Conservation (phyloP, 805 yeast species). For the Ogataea populi-albae region DNA sequence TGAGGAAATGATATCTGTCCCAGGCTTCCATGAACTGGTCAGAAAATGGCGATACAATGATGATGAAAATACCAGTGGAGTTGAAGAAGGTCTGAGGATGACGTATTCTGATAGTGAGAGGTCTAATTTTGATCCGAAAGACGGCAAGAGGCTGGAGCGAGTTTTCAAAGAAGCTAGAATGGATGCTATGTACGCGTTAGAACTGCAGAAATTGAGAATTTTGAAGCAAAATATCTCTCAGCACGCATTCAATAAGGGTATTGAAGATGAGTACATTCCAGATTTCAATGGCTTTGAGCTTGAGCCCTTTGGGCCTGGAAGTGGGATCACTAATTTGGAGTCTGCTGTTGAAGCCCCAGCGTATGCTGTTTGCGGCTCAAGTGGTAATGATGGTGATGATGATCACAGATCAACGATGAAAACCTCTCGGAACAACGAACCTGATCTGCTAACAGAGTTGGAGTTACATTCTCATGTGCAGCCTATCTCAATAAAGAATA, state of each 20-base stretch:
- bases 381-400: conserved; percentile 6
- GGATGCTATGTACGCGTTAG: not conserved
- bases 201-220: not conserved
- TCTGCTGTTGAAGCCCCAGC: not conserved
- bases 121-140: conserved; percentile 49
- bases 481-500: conserved; percentile 27
- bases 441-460: conserved; percentile 13
- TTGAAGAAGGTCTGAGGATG: conserved; percentile 35
- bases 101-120: conserved; percentile 67
- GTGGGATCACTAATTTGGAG: not conserved
- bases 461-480: conserved; percentile 27
- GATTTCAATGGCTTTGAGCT: conserved; percentile 44
- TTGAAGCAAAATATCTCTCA: not conserved
- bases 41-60: conserved; percentile 8
- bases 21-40: conserved; percentile 22
- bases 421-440: conserved; percentile 7
- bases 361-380: not conserved
- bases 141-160: conserved; percentile 21
- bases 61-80: not conserved
- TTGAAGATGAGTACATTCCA: conserved; percentile 77
- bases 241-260: conserved; percentile 35
- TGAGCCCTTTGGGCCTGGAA: conserved; percentile 13
- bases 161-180: conserved; percentile 5
- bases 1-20: conserved; percentile 28
- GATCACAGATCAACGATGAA: conserved; percentile 7